Evolutionary conservation across 2,329 filamentous ascomycete genomes (phyloP).

Genomic region (Claviceps sp.): DNA sequence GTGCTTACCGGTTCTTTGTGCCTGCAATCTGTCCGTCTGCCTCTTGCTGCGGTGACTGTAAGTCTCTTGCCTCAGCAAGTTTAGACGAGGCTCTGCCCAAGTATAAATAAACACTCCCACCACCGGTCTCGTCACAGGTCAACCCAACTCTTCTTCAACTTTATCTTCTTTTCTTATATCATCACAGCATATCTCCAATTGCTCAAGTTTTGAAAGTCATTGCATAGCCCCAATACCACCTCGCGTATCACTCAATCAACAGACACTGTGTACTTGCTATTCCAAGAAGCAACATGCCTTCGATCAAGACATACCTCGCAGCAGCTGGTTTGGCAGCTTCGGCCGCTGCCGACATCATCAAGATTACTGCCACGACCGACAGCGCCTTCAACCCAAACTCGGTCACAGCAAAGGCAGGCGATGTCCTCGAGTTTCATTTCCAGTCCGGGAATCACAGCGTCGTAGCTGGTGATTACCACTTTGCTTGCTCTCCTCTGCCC

Average conservation of each 20-base stretch:
- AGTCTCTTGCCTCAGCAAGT: not conserved
- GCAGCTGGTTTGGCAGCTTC: slow-evolving; percentile 13
- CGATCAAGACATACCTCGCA: slow-evolving; percentile 14
- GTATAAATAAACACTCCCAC: not conserved
- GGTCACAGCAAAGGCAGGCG: slow-evolving; percentile 19
- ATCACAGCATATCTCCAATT: not conserved
- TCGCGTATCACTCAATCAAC: not conserved
- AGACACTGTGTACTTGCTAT: not conserved
- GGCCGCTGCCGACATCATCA: slow-evolving; percentile 19
- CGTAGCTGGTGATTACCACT: slow-evolving; percentile 21
- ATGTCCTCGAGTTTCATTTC: slow-evolving; percentile 25
- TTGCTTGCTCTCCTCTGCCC: slow-evolving; percentile 21
- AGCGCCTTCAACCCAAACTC: slow-evolving; percentile 21
- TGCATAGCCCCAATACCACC: not conserved
- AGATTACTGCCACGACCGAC: slow-evolving; percentile 20
- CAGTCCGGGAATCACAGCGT: slow-evolving; percentile 25
- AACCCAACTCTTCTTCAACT: not conserved
- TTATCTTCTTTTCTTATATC: not conserved
- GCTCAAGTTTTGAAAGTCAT: not conserved
- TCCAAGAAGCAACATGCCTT: slow-evolving; percentile 13
- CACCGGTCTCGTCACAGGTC: not conserved
- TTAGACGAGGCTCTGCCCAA: not conserved
- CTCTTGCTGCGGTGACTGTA: not conserved
- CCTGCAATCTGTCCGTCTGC: not conserved
- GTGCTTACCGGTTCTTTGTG: not conserved